These are phyloP conservation scores for Gymnopilus junonius DNA, from an alignment of 768 basidiomycete genomes.

Conservation along the genomic window DNA sequence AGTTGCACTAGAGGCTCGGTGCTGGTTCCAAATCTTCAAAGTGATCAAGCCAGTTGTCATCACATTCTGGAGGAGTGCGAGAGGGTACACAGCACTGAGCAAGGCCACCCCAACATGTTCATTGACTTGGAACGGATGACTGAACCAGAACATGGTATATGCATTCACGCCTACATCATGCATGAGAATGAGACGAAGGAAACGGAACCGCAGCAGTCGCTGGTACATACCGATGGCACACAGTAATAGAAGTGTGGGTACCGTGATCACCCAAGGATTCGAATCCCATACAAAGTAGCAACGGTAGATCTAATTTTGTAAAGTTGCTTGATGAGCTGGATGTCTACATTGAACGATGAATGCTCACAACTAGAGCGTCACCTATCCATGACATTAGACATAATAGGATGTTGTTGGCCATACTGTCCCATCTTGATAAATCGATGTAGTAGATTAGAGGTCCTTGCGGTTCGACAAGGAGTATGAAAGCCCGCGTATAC, in stretches of 20 bases:
- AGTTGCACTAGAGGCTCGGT: conserved; percentile 23
- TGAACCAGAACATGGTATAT: conserved; percentile 30
- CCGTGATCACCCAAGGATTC: conserved; percentile 21
- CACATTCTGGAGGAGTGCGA: conserved; percentile 31
- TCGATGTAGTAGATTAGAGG: conserved; percentile 26
- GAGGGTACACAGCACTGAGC: conserved; percentile 29
- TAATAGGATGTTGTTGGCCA: conserved; percentile 23
- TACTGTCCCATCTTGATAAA: conserved; percentile 29
- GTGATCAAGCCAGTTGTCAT: conserved; percentile 33
- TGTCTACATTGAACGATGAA: not conserved
- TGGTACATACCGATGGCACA: conserved; percentile 22
- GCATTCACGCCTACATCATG: conserved; percentile 19
- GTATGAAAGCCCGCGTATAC: conserved; percentile 25
- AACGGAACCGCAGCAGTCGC: not conserved
- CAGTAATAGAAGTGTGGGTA: conserved; percentile 27
- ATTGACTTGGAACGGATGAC: conserved; percentile 16
- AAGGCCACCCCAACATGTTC: conserved; percentile 8
- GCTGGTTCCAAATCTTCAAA: conserved; percentile 31
- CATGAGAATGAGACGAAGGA: not conserved
- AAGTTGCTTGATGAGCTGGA: not conserved
- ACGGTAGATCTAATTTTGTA: conserved; percentile 28
- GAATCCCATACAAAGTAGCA: conserved; percentile 34
- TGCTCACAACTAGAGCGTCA: conserved; percentile 25
- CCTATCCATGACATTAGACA: conserved; percentile 34
- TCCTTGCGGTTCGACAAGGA: conserved; percentile 18